Evolutionary conservation across 352 stramenopile genomes (phyloP), one percentile per base, ranked within the genome.

Genomic region (Globisporangium acanthophoron): DNA sequence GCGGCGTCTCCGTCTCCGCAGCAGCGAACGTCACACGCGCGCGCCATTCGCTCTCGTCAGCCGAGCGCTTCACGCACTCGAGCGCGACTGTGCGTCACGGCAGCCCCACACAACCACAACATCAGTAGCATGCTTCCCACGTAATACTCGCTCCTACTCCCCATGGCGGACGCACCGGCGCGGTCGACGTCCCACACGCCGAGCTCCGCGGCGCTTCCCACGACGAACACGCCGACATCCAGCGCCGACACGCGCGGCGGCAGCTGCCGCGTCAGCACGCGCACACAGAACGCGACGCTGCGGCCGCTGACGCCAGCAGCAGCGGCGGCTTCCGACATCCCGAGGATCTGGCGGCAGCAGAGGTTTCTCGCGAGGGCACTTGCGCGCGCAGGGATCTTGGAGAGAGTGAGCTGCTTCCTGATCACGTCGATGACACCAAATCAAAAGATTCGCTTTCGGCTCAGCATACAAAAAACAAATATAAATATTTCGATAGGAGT

Each of bases 181-280:
- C 71, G 64, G 20, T 69, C 67, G 12, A 71, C 58, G 60, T 88
- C 70, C 83, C 83, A 93, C 9, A 71, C 67, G 29, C 84, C 84
- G 9, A 93, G 58, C 59, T 91, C 78, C 8, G 37, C 6, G 1
- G 59, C 65, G 54, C 68, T 85, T 7, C 82, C 82, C 20, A 90
- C 40, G 13, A 92, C 40, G 57, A 67, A 88, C 47, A 92, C 63
- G 24, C 70, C 64, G 21, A 46, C 61, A 16, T 21, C 44, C 52
- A 24, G 74, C 65, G 44, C 49, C 41, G 13, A 37, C 3, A 35
- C 41, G 11, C 27, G 5, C 0, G 15, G 16, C 5, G 37, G 39
- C 31, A 59, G 54, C 59, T 66, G 49, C 7, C 50, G 59, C 50
- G 55, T 35, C 24, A 82, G 53, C 47, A 82, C 46, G 3, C 75